Conservation (phyloP, 2,329 filamentous ascomycete species). For the Anisogramma anomala region DNA sequence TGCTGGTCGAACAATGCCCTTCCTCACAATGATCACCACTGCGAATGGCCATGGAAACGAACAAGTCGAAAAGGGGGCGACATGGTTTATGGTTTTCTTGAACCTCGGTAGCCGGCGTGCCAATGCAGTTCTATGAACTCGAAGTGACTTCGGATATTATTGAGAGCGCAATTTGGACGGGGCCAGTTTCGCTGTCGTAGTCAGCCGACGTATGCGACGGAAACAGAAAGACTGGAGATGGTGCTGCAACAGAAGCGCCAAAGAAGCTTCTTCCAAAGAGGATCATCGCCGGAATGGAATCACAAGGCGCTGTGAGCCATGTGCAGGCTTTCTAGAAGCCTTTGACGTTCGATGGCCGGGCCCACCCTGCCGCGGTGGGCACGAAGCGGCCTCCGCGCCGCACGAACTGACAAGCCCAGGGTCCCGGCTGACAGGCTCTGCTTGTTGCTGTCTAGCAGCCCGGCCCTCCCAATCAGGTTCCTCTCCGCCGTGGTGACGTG, state of each 20-base stretch:
- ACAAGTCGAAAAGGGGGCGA: too few relatives aligned
- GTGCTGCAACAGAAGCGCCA: constrained; percentile 15
- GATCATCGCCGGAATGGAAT: background rate
- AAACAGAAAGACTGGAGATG: constrained; percentile 1
- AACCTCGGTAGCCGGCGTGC: too few relatives aligned
- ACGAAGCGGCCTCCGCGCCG: constrained; percentile 8
- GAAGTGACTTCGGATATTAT: background rate
- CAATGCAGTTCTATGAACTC: too few relatives aligned
- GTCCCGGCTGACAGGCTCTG: constrained; percentile 7
- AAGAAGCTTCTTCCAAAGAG: constrained; percentile 11
- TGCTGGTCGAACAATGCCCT: too few relatives aligned
- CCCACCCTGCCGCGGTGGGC: constrained; percentile 4
- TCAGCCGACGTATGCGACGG: constrained; percentile 1
- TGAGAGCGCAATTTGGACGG: constrained; percentile 1
- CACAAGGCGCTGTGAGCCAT: constrained; percentile 7
- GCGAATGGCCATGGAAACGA: too few relatives aligned
- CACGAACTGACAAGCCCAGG: constrained; percentile 9
- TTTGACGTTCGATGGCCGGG: constrained; percentile 10
- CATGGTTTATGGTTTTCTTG: too few relatives aligned
- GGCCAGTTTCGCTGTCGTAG: too few relatives aligned
- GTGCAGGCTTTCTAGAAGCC: constrained; percentile 13
- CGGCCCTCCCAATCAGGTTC: background rate
- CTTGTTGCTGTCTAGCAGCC: background rate
- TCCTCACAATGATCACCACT: too few relatives aligned
- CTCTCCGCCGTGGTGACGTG: background rate